Evolutionary conservation across 352 stramenopile species (phyloP).

Genomic region (Phytophthora sp.): DNA sequence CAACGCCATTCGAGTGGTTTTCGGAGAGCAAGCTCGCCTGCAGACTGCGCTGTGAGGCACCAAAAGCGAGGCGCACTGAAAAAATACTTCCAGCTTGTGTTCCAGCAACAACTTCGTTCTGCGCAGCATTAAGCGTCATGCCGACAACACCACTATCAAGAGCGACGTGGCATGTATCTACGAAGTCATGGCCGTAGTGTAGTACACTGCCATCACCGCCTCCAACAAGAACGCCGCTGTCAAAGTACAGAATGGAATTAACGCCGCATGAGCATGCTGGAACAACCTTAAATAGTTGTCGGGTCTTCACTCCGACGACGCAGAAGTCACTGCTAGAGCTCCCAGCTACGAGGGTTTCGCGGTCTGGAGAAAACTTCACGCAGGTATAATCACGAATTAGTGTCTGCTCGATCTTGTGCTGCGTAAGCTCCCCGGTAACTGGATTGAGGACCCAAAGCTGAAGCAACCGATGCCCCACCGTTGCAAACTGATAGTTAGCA

Average conservation of each 20-base stretch:
- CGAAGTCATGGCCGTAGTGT: conserved; percentile 74
- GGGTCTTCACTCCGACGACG: conserved; percentile 79
- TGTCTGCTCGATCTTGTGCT: conserved; percentile 77
- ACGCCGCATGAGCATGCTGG: conserved; percentile 85
- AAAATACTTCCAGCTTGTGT: conserved; percentile 86
- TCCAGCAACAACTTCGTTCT: conserved; percentile 77
- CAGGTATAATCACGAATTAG: conserved; percentile 86
- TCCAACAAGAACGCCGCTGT: conserved; percentile 64
- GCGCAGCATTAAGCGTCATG: conserved; percentile 58
- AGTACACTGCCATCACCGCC: conserved; percentile 89
- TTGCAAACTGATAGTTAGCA: conserved; percentile 88
- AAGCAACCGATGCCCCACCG: conserved; percentile 69
- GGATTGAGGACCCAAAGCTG: conserved; percentile 91
- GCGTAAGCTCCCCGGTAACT: conserved; percentile 71
- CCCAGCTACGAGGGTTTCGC: conserved; percentile 82
- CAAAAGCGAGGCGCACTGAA: conserved; percentile 60
- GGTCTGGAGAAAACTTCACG: conserved; percentile 80
- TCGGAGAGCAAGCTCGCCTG: conserved; percentile 46
- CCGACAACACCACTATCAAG: conserved; percentile 73
- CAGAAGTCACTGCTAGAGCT: conserved; percentile 90
- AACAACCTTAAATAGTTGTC: conserved; percentile 69
- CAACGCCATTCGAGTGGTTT: conserved; percentile 82
- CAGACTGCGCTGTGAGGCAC: conserved; percentile 25
- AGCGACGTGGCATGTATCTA: conserved; percentile 72
- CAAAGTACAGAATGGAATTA: conserved; percentile 58